These are phyloP conservation scores for Microbotryomycetes sp. DNA, from an alignment of 1,284 basidiomycete species.

Conservation along the genomic window DNA sequence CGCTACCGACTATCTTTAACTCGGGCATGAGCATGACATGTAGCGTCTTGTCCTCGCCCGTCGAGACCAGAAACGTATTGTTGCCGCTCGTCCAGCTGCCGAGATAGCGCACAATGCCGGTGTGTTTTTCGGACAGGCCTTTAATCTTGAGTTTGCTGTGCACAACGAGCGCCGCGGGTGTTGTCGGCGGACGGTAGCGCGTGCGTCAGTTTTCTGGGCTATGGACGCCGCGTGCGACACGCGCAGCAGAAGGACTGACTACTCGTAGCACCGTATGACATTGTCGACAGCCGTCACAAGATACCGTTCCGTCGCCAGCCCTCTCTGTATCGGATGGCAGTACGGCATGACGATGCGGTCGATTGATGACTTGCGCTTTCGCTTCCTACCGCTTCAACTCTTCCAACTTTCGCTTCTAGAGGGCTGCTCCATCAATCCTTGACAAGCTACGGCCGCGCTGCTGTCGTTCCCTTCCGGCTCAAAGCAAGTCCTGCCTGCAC, in stretches of 20 bases:
- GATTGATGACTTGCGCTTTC: not conserved
- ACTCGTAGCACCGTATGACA: not conserved
- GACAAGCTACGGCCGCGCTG: no score
- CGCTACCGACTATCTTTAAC: conserved; percentile 38
- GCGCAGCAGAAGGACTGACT: not conserved
- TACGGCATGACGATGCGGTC: not conserved
- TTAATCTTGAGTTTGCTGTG: not conserved
- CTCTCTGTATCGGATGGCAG: conserved; percentile 12
- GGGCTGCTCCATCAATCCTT: no score
- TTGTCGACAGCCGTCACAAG: conserved; percentile 7
- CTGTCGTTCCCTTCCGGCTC: no score
- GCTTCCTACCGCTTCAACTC: not conserved
- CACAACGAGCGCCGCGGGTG: no score
- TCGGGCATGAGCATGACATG: conserved; percentile 54
- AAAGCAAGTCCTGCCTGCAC: no score
- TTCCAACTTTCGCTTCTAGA: no score
- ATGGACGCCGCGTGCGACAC: no score
- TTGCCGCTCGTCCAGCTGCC: conserved; percentile 39
- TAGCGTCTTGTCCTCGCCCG: conserved; percentile 70
- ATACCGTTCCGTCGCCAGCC: not conserved
- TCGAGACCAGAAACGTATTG: conserved; percentile 53
- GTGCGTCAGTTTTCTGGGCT: no score
- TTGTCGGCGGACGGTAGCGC: no score
- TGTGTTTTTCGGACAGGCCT: conserved; percentile 6
- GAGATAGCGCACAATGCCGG: conserved; percentile 16